phyloP scores from a whole-genome alignment of 495 filamentous ascomycete genomes.

The Apiosordaria backusii region DNA sequence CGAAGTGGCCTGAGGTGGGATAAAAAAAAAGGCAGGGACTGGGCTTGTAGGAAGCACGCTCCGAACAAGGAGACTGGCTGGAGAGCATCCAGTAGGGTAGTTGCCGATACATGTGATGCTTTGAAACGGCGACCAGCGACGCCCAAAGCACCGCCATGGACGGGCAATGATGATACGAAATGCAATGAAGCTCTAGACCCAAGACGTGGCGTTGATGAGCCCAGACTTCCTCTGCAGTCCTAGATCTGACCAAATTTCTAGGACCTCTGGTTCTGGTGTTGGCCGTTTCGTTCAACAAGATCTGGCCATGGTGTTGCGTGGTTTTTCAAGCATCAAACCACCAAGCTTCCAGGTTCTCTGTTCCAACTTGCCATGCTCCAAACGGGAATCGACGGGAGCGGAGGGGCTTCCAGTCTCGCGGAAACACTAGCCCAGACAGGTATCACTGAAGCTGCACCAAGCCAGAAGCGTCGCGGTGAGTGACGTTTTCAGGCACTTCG shows the following conservation, averaged over 20 bases:
- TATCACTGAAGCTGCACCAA: not conserved
- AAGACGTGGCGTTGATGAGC: not conserved
- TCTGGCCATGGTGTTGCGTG: not conserved
- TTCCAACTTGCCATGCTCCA: not conserved
- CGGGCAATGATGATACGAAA: not conserved
- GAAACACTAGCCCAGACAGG: not conserved
- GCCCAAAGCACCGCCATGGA: not conserved
- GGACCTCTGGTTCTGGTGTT: too few species aligned
- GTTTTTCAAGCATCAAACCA: not conserved
- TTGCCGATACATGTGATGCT: slow-evolving; percentile 9
- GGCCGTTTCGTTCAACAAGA: not conserved
- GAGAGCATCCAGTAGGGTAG: slow-evolving; percentile 1
- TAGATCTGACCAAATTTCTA: not conserved
- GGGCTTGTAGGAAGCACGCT: slow-evolving; percentile 7
- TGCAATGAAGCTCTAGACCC: not conserved
- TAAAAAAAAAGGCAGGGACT: not conserved
- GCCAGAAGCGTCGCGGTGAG: not conserved
- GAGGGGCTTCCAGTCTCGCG: not conserved
- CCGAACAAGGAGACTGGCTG: slow-evolving; percentile 7
- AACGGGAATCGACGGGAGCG: not conserved
- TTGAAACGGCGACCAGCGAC: not conserved
- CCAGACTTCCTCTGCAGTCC: not conserved
- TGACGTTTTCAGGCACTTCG: not conserved
- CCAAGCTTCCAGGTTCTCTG: too few species aligned
- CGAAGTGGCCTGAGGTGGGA: slow-evolving; percentile 14